Conservation (phyloP, 1,139 yeast genomes). For the Kodamaea arcana region DNA sequence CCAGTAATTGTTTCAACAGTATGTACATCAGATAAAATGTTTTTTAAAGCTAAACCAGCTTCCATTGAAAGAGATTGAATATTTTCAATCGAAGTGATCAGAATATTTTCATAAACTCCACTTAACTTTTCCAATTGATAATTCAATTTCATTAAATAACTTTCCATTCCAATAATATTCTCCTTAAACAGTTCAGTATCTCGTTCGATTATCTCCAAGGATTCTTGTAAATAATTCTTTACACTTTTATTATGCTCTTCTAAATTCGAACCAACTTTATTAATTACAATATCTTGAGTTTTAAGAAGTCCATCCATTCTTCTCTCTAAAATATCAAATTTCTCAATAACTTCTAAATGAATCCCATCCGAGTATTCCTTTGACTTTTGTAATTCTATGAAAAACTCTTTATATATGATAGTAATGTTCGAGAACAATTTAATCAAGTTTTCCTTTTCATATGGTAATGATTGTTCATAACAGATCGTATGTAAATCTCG, state of each 20-base stretch:
- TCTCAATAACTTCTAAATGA: not conserved
- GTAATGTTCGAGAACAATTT: slow-evolving; percentile 47
- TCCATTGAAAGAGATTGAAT: not conserved
- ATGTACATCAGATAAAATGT: not conserved
- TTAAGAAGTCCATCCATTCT: not conserved
- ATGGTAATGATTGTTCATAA: slow-evolving; percentile 47
- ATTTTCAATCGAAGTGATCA: not conserved
- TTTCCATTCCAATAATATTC: not conserved
- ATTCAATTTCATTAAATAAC: not conserved
- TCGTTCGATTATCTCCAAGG: not conserved
- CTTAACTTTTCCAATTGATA: not conserved
- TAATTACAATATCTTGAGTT: not conserved
- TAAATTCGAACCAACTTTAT: not conserved
- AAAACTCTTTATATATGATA: slow-evolving; percentile 20
- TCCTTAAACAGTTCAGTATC: not conserved
- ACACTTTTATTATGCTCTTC: not conserved
- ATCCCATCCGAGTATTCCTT: slow-evolving; percentile 4
- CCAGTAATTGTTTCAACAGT: not conserved
- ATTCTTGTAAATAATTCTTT: not conserved
- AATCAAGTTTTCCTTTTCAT: slow-evolving; percentile 48
- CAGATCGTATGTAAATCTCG: slow-evolving; percentile 47
- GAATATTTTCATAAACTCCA: not conserved
- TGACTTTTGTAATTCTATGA: slow-evolving; percentile 15
- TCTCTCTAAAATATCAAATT: not conserved
- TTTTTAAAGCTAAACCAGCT: not conserved